A percentile compares a stretch with the other conserved stretches of the same genome.
Conservation (phyloP, 345 rosid species). For the Eucalyptus erythrocorys region DNA sequence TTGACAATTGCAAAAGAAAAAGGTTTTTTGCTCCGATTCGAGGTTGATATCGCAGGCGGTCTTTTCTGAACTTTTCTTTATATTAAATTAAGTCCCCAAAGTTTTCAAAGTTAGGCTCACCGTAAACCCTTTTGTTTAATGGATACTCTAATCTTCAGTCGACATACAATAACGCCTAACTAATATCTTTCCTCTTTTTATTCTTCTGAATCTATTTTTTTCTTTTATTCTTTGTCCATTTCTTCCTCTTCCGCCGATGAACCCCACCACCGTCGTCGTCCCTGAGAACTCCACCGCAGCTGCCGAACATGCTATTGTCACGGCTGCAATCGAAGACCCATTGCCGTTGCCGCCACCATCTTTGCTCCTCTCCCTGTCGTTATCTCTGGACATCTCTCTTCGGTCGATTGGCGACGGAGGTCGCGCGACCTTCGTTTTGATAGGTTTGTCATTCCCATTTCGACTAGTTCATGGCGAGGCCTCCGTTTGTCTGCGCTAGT, state of each 20-base stretch:
- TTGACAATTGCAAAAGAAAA: neutral
- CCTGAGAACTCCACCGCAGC: neutral
- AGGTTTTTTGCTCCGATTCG: neutral
- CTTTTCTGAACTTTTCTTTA: neutral
- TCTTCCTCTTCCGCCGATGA: neutral
- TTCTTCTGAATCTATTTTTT: neutral
- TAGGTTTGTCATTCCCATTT: neutral
- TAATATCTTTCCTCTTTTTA: neutral
- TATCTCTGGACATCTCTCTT: neutral
- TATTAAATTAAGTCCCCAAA: neutral
- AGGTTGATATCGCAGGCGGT: neutral
- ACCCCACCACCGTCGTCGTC: neutral
- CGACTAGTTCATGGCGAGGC: neutral
- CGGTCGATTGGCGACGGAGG: neutral
- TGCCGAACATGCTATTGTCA: neutral
- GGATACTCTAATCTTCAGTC: neutral
- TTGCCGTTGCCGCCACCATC: neutral
- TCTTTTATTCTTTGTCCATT: neutral
- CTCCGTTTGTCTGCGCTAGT: neutral
- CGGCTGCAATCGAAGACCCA: neutral
- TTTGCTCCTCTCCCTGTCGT: neutral
- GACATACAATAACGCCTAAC: neutral
- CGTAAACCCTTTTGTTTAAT: neutral
- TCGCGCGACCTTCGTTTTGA: neutral
- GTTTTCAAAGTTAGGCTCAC: neutral